Percentiles rank a stretch among this genome's conserved stretches.
Conservation (phyloP, 78 protist species). For the Tieghemostelium lacteum region DNA sequence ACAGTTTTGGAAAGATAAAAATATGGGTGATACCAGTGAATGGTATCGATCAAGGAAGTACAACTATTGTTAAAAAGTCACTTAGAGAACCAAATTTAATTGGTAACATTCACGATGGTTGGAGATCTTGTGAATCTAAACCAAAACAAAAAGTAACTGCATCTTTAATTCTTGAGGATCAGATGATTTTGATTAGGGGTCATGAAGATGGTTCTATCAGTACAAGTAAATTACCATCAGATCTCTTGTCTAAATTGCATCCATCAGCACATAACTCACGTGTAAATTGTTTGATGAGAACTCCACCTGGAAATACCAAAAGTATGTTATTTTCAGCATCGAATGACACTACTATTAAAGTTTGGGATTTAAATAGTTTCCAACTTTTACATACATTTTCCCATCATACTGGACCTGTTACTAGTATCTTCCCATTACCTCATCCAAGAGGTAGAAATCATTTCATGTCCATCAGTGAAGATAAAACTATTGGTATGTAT, state of each 20-base stretch:
- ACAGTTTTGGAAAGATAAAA: conserved; percentile 47
- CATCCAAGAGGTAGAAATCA: not conserved
- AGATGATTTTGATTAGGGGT: conserved; percentile 48
- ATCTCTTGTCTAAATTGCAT: conserved; percentile 29
- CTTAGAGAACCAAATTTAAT: conserved; percentile 57
- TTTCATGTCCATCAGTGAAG: conserved; percentile 56
- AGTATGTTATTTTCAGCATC: conserved; percentile 54
- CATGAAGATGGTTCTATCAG: conserved; percentile 71
- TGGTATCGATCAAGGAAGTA: not conserved
- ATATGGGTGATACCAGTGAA: conserved; percentile 73
- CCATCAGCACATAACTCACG: conserved; percentile 15
- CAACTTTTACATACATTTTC: conserved; percentile 64
- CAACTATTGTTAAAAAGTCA: not conserved
- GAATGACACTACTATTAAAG: conserved; percentile 50
- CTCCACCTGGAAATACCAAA: conserved; percentile 12
- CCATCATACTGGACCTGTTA: conserved; percentile 72
- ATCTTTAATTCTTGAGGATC: conserved; percentile 47
- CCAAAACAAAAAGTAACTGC: conserved; percentile 31
- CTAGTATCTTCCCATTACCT: conserved; percentile 36
- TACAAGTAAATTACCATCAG: conserved; percentile 60
- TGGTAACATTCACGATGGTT: conserved; percentile 48
- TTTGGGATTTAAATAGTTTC: conserved; percentile 58
- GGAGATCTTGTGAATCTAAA: conserved; percentile 40
- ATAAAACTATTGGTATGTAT: conserved; percentile 71
- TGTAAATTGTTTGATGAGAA: conserved; percentile 61